A percentile compares a stretch with the other conserved stretches of the same genome.
Conservation (phyloP, 352 stramenopile species). For the Vaucheria bursata region DNA sequence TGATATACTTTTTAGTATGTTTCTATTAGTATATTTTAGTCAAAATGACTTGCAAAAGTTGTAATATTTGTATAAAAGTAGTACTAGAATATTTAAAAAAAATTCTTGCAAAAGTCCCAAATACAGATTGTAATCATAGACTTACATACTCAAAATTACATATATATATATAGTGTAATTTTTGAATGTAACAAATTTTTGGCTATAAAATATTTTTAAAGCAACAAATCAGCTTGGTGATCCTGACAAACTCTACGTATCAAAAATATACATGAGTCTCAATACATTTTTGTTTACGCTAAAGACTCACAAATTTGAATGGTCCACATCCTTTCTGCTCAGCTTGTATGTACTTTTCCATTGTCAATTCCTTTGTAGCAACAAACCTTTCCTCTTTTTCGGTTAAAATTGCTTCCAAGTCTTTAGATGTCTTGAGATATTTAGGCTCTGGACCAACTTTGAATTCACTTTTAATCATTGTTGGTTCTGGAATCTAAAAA, state of each 20-base stretch:
- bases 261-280: not conserved
- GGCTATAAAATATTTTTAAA: no score
- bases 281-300: not conserved
- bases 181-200: no score
- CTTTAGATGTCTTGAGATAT: constrained; percentile 14
- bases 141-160: no score
- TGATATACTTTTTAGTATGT: no score
- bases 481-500: constrained; percentile 58
- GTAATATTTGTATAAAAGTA: not conserved
- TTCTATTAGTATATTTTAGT: no score
- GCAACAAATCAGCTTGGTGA: no score
- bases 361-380: not conserved
- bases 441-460: constrained; percentile 61
- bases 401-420: constrained; percentile 57
- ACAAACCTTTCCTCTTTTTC: constrained; percentile 50
- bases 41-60: no score
- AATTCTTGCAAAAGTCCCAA: no score
- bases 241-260: no score
- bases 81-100: no score
- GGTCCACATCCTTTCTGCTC: constrained; percentile 24
- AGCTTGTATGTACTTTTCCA: constrained; percentile 62
- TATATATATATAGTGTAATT: no score
- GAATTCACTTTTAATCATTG: constrained; percentile 64
- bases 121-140: no score
- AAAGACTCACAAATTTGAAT: constrained; percentile 32